Evolutionary conservation across 1,139 yeast genomes (phyloP), one percentile per base, ranked within the genome.

Genomic region (Sugiyamaella neomexicana): DNA sequence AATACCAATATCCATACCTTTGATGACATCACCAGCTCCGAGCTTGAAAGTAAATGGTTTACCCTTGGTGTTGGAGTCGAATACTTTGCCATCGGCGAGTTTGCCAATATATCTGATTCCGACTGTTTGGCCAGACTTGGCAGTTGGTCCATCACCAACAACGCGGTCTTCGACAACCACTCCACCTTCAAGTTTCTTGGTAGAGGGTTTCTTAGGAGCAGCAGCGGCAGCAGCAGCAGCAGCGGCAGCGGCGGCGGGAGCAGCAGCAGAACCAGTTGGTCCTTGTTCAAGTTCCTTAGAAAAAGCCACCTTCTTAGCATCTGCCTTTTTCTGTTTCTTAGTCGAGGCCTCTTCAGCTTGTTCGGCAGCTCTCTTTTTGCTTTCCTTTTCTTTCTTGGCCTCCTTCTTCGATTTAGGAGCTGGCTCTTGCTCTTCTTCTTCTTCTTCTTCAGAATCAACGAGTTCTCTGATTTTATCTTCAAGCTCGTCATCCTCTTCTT

Each of bases 61-160:
- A 66, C 99, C 99, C 62, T 86, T 81, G 65, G 97, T 90, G 83
- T 93, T 93, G 75, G 93, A 90, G 80, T 93, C 99, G 67, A 93
- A 93, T 47, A 88, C 93, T 73, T 88, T 89, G 64, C 98, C 99
- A 77, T 90, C 90, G 78, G 87, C 86, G 72, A 93, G 85, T 78
- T 93, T 93, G 70, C 99, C 99, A 68, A 93, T 88, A 82, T 93
- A 95, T 80, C 99, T 86, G 75, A 93, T 91, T 70, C 96, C 95
- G 63, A 93, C 96, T 73, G 82, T 89, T 76, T 88, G 82, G 62
- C 97, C 96, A 65, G 82, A 79, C 79, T 90, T 91, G 71, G 96
- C 96, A 60, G 80, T 77, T 66, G 89, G 84, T 57, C 99, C 99
- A 59, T 83, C 80, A 68, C 99, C 99, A 57, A 79, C 73, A 62